Conservation (phyloP, 768 basidiomycete species). For the Chiua virens region DNA sequence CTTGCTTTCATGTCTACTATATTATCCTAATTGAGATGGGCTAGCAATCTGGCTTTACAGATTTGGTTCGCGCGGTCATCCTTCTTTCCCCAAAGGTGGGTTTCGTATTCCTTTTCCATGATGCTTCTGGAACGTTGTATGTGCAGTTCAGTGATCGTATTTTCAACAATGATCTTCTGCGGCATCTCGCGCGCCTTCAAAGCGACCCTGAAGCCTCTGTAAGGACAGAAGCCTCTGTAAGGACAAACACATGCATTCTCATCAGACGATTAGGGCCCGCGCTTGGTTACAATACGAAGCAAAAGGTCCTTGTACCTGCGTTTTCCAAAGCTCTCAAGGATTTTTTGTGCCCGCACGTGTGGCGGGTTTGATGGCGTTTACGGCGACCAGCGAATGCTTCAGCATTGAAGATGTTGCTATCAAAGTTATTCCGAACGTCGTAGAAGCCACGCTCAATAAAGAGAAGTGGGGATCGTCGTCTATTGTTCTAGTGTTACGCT, state of each 20-base stretch:
- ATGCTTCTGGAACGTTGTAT: background rate
- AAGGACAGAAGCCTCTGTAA: conserved; percentile 93
- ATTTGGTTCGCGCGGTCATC: no score
- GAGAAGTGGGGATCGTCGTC: conserved; percentile 68
- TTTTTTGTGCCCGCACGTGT: conserved; percentile 88
- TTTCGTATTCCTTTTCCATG: background rate
- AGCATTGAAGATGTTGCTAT: conserved; percentile 85
- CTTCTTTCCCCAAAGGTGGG: no score
- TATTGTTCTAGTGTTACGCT: background rate
- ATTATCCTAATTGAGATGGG: background rate
- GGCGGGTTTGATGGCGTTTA: conserved; percentile 93
- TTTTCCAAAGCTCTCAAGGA: conserved; percentile 90
- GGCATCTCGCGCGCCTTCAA: conserved; percentile 90
- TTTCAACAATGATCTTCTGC: conserved; percentile 94
- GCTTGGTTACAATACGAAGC: no score
- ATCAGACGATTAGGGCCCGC: conserved; percentile 87
- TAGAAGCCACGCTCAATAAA: conserved; percentile 79
- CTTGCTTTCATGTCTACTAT: background rate
- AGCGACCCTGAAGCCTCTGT: conserved; percentile 85
- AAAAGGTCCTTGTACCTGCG: conserved; percentile 96
- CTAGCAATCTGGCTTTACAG: no score
- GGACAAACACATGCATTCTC: conserved; percentile 96
- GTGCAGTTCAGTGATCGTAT: conserved; percentile 83
- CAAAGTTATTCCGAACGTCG: conserved; percentile 86
- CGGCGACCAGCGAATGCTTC: conserved; percentile 90